Evolutionary conservation across 352 stramenopile species (phyloP), one percentile per base, ranked within the genome.

Genomic region (Peronospora belbahrii): DNA sequence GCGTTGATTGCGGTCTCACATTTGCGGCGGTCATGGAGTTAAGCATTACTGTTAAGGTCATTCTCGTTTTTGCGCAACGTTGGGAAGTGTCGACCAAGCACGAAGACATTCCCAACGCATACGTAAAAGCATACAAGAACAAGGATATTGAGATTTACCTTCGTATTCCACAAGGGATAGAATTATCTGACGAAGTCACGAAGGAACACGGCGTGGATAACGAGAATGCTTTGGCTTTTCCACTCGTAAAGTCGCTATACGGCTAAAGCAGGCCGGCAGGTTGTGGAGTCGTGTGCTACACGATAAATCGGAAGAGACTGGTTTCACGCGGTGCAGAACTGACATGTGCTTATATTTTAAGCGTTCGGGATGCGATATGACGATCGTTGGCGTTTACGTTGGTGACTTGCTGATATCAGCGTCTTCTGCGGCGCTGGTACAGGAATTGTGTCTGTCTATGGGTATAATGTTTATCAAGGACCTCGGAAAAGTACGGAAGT

Each of bases 371-470:
- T 6, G 6, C 4, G 31, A 17, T 18, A 36, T 36, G 2, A 36
- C 13, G 15, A 31, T 52, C 8, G 48, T 63, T 2, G 59, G 51
- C 6, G 38, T 52, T 3, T 70, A 71, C 43, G 56, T 70, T 0
- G 62, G 72, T 22, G 67, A 72, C 20, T 18, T 78, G 0, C 22
- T 74, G 6, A 45, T 58, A 2, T 65, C 51, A 0, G 51, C 33
- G 4, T 59, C 55, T 2, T 38, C 22, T 15, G 3, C 30, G 0
- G 6, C 0, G 2, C 17, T 41, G 9, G 32, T 50, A 2, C 32
- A 58, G 11, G 39, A 42, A 0, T 58, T 60, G 20, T 40, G 42
- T 11, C 2, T 1, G 6, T 33, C 20, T 0, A 64, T 66, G 57
- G 25, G 2, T 0, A 13, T 17, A 0, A 39, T 72, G 3, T 37